Conservation (phyloP, 2,329 filamentous ascomycete genomes). For the Aspergillus sp. region DNA sequence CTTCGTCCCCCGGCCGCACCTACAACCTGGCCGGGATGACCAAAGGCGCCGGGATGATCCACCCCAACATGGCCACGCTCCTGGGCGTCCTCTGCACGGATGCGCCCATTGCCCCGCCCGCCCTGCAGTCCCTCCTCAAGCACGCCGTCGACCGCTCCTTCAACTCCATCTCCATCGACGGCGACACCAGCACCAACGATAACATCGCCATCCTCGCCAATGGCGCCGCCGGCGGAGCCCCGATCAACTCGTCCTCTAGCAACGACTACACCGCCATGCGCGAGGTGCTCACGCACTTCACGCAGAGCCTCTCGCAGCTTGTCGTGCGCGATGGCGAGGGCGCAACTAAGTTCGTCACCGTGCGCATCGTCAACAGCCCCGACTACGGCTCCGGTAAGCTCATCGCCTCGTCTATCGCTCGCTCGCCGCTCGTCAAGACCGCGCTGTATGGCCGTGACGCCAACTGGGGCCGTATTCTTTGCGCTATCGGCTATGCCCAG, state of each 20-base stretch:
- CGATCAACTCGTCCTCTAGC: slow-evolving; percentile 46
- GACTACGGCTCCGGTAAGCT: slow-evolving; percentile 63
- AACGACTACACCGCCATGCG: slow-evolving; percentile 64
- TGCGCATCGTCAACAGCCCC: slow-evolving; percentile 68
- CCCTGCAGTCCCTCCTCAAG: slow-evolving; percentile 62
- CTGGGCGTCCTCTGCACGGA: slow-evolving; percentile 90
- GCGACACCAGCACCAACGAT: slow-evolving; percentile 96
- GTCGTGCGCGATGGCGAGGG: slow-evolving; percentile 95
- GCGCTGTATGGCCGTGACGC: slow-evolving; percentile 94
- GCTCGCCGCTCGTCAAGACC: slow-evolving; percentile 91
- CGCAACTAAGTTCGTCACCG: slow-evolving; percentile 95
- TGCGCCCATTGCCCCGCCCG: slow-evolving; percentile 61
- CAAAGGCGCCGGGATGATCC: slow-evolving; percentile 98
- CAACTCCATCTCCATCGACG: slow-evolving; percentile 95
- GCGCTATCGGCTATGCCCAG: slow-evolving; percentile 76
- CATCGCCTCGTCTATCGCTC: slow-evolving; percentile 80
- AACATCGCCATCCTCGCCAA: slow-evolving; percentile 93
- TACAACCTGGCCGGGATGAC: slow-evolving; percentile 91
- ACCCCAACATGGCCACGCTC: slow-evolving; percentile 96
- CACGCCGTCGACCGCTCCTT: slow-evolving; percentile 75
- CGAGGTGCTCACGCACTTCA: slow-evolving; percentile 64
- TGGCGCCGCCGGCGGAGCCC: slow-evolving; percentile 70
- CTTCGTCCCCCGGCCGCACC: slow-evolving; percentile 63
- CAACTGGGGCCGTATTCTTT: slow-evolving; percentile 96
- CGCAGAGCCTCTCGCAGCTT: slow-evolving; percentile 77